Evolutionary conservation across 768 basidiomycete species (phyloP), one percentile per base, ranked within the genome.

Genomic region (Termitomyces sp.): DNA sequence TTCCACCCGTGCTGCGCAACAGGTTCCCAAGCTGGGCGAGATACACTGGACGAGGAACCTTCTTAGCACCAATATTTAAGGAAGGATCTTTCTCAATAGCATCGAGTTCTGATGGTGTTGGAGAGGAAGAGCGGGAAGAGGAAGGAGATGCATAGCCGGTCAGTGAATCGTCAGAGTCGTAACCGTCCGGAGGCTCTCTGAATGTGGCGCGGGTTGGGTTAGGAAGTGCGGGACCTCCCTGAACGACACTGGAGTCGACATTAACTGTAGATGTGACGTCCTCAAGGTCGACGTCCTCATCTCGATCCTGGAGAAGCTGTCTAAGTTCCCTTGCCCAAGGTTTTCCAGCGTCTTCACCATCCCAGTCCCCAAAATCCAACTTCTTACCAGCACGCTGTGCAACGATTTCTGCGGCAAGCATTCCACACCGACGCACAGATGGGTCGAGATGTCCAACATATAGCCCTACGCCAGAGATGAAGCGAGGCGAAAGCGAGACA

Each of bases 61-160:
- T 92, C 70, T 85, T 86, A 34, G 70, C 70, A 7, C 84, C 85
- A 7, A 90, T 77, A 45, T 79, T 82, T 35, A 96, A 72, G 2
- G 89, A 86, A 0, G 95, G 95, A 61, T 98, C 93, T 50, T 80
- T 84, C 64, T 90, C 90, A 32, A 91, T 86, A 64, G 90, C 93
- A 19, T 79, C 87, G 7, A 95, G 81, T 60, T 90, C 88, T 3
- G 84, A 84, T 3, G 83, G 85, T 0, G 88, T 88, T 0, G 94
- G 95, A 2, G 93, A 95, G 5, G 81, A 68, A 1, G 90, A 85
- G 17, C 88, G 87, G 11, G 86, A 88, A 22, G 79, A 78, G 1
- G 78, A 73, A 17, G 75, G 72, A 1, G 87, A 88, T 7, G 79
- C 80, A 67, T 96, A 97, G 4, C 92, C 93, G 2, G 81, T 81